Base-by-base conservation (phyloP, 345 rosid genomes). In the Brassica rapa region DNA sequence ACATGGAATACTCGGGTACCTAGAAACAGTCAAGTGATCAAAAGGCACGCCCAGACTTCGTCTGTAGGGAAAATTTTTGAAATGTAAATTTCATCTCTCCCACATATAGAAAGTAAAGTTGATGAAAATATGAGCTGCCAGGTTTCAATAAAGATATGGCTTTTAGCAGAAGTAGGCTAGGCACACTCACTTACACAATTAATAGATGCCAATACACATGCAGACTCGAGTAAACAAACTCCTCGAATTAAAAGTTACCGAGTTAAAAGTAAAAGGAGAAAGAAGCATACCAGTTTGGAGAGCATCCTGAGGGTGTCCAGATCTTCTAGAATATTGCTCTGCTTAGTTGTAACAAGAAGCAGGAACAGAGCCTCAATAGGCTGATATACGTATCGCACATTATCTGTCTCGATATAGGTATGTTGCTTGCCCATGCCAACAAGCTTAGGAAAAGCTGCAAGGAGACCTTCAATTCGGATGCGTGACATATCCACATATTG, bases 401-500 rank as follows among this genome's bases (percentile, higher is more conserved):
- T 91, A 86, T 93, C 98, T 8, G 97, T 96, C 88, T 96, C 99
- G 57, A 96, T 87, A 85, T 88, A 93, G 0, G 98, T 96, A 81
- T 96, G 99, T 70, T 96, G 99, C 86, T 93, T 96, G 62, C 97
- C 99, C 33, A 87, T 90, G 62, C 98, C 98, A 24, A 96, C 89
- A 89, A 96, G 78, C 89, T 93, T 96, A 65, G 99, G 99, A 82
- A 93, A 96, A 66, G 99, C 99, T 21, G 98, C 99, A 85, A 96
- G 99, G 67, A 93, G 94, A 25, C 99, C 97, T 84, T 96, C 99
- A 65, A 96, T 90, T 78, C 99, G 84, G 79, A 89, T 88, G 41
- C 98, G 96, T 72, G 93, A 82, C 98, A 96, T 96, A 59, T 96
- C 98, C 79, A 96, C 96, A 89, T 89, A 96, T 84, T 96, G 98